phyloP scores from a whole-genome alignment of 495 filamentous ascomycete species.

The Talaromyces adpressus region DNA sequence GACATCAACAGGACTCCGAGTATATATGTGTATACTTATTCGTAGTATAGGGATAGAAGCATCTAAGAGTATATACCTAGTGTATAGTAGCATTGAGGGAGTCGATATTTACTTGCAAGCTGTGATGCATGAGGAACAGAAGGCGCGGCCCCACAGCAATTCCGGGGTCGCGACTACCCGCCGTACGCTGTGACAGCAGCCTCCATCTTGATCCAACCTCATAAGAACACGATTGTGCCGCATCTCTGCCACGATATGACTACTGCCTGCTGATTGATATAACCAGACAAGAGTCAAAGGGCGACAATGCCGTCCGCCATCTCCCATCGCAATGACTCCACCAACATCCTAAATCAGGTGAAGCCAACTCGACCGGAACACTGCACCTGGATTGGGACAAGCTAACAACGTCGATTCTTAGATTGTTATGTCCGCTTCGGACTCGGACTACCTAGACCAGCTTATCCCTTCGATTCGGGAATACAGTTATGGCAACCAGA shows the following conservation, averaged over 20 bases:
- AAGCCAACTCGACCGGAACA: neutral
- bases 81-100: neutral
- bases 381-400: neutral
- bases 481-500: conserved; percentile 69
- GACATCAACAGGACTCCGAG: neutral
- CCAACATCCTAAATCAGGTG: conserved; percentile 37
- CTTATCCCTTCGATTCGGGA: conserved; percentile 89
- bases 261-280: neutral
- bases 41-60: neutral
- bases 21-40: neutral
- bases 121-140: neutral
- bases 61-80: neutral
- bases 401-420: conserved; percentile 25
- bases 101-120: neutral
- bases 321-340: conserved; percentile 24
- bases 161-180: neutral
- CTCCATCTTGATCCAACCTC: neutral
- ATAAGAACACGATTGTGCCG: neutral
- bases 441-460: conserved; percentile 91
- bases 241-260: neutral
- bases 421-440: conserved; percentile 87
- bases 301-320: conserved; percentile 16
- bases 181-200: neutral
- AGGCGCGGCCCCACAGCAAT: conserved; percentile 1
- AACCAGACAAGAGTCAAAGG: neutral